Percentiles rank a stretch among this genome's conserved stretches.
phyloP scores from a whole-genome alignment of 1,284 basidiomycete genomes.

The Ustilago trichophora region DNA sequence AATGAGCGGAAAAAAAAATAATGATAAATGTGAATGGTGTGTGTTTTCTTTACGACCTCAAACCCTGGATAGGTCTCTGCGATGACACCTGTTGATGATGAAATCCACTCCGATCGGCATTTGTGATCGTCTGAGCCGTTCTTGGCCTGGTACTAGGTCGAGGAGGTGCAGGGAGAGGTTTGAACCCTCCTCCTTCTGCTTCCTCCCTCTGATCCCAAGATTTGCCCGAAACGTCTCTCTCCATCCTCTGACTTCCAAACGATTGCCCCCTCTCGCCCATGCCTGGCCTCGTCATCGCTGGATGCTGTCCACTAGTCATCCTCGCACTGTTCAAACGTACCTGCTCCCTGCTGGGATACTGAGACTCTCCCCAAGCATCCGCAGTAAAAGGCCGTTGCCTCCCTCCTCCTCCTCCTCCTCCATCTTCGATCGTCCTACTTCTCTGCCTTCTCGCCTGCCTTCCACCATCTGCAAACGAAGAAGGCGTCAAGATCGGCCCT shows the following conservation, averaged over 20 bases:
- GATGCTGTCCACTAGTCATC: slow-evolving; percentile 17
- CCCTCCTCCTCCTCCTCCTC: not conserved
- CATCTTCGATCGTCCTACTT: slow-evolving; percentile 27
- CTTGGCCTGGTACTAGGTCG: slow-evolving; percentile 20
- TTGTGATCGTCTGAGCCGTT: slow-evolving; percentile 26
- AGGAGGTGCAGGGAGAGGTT: slow-evolving; percentile 18
- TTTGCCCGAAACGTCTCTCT: not conserved
- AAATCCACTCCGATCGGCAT: not conserved
- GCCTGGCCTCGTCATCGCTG: not conserved
- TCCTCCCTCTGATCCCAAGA: not conserved
- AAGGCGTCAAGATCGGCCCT: slow-evolving; percentile 16
- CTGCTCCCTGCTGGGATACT: slow-evolving; percentile 24
- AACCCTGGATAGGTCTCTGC: too few relatives aligned
- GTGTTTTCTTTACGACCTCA: too few relatives aligned
- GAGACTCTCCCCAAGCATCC: slow-evolving; percentile 35
- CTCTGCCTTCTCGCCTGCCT: slow-evolving; percentile 15
- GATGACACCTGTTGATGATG: too few relatives aligned
- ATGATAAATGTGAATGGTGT: too few relatives aligned
- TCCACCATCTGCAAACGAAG: slow-evolving; percentile 18
- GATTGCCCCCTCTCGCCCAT: not conserved
- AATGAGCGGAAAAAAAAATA: too few relatives aligned
- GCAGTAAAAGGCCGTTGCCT: slow-evolving; percentile 34
- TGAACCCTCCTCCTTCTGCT: not conserved
- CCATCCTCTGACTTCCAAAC: too few relatives aligned
- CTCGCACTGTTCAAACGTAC: slow-evolving; percentile 1